These are phyloP conservation scores for Triangularia verruculosa DNA, from an alignment of 2,329 filamentous ascomycete species.

Conservation along the genomic window DNA sequence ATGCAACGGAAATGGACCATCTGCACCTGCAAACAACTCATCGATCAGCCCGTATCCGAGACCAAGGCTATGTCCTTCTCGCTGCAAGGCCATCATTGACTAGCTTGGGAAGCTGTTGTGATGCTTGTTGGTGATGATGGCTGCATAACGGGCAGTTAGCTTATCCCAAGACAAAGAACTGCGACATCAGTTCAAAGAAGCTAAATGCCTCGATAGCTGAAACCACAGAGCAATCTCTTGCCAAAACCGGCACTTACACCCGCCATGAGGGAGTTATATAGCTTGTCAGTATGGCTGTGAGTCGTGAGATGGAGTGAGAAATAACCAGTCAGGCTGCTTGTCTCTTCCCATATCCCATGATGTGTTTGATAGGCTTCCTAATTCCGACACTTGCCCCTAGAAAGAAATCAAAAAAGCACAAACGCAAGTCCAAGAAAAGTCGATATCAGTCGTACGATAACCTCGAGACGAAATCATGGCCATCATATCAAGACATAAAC, in stretches of 20 bases:
- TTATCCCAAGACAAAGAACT: not conserved
- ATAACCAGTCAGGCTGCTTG: not conserved
- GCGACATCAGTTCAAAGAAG: not conserved
- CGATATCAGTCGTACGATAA: not conserved
- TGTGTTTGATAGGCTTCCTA: constrained; percentile 21
- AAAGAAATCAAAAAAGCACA: constrained; percentile 6
- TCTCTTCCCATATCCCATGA: not conserved
- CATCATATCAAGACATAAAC: not conserved
- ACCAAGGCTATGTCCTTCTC: not conserved
- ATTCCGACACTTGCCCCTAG: constrained; percentile 8
- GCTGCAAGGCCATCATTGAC: not conserved
- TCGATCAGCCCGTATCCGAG: not conserved
- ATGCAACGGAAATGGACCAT: not conserved
- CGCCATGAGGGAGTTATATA: not conserved
- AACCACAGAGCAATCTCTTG: not conserved
- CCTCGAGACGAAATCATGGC: not conserved
- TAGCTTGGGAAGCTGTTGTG: not conserved
- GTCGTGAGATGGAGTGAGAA: not conserved
- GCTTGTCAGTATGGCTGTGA: not conserved
- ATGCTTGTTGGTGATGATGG: not conserved
- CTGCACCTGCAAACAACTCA: not conserved
- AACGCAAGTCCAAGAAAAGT: constrained; percentile 3
- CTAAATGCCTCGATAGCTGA: not conserved
- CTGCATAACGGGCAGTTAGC: not conserved
- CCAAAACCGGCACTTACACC: not conserved